phyloP scores from a whole-genome alignment of 345 rosid genomes.

The Geranium rotundifolium region DNA sequence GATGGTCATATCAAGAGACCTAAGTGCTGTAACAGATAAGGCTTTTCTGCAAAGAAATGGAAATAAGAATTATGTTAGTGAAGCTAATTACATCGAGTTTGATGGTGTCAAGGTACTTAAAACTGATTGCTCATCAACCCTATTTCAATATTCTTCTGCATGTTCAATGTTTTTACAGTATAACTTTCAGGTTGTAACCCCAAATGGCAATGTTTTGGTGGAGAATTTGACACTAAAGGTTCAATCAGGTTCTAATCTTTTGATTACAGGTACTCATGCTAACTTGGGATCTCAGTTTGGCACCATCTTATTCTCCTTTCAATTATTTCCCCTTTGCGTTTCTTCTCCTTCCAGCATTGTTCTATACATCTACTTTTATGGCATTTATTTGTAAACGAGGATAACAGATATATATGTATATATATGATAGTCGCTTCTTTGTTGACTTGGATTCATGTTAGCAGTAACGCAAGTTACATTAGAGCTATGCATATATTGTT shows the following conservation, averaged over 20 bases:
- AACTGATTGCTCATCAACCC: conserved; percentile 5
- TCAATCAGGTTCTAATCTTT: conserved; percentile 85
- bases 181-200: conserved; percentile 78
- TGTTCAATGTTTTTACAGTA: background rate
- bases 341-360: too few relatives aligned
- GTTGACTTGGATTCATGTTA: background rate
- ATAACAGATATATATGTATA: too few relatives aligned
- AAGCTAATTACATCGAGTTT: conserved; percentile 86
- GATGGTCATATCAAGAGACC: conserved; percentile 75
- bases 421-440: background rate
- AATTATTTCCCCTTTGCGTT: background rate
- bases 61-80: conserved; percentile 64
- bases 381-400: too few relatives aligned
- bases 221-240: conserved; percentile 79
- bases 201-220: conserved; percentile 86
- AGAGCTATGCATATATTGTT: background rate
- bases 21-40: conserved; percentile 45
- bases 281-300: conserved; percentile 7
- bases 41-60: conserved; percentile 52
- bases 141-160: background rate
- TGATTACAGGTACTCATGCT: conserved; percentile 78
- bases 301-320: background rate
- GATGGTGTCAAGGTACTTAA: conserved; percentile 80
- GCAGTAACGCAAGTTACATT: background rate
- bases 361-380: too few relatives aligned